Conservation (phyloP, 805 yeast species). For the Candida jianshihensis region DNA sequence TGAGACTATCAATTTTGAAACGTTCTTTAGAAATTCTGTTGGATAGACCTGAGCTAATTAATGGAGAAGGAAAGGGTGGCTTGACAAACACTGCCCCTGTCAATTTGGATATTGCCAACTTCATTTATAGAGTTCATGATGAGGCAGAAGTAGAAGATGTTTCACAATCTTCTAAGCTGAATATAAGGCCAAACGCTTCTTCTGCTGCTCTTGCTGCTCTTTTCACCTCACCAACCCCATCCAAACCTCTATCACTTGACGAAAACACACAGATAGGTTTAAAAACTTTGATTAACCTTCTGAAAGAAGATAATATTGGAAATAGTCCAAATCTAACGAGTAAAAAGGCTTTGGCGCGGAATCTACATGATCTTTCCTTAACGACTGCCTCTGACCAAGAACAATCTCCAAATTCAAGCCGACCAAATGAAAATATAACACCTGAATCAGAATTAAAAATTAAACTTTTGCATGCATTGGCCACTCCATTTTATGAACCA, state of each 20-base stretch:
- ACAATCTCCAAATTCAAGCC: neutral
- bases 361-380: constrained; percentile 52
- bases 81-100: constrained; percentile 6
- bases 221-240: constrained; percentile 14
- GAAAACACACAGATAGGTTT: constrained; percentile 20
- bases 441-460: constrained; percentile 25
- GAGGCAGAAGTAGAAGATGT: constrained; percentile 6
- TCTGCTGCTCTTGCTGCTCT: constrained; percentile 33
- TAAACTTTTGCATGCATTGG: constrained; percentile 52
- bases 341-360: constrained; percentile 36
- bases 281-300: constrained; percentile 39
- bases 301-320: constrained; percentile 30
- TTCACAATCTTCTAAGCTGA: constrained; percentile 7
- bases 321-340: constrained; percentile 20
- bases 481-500: constrained; percentile 49
- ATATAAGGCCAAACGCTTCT: constrained; percentile 31
- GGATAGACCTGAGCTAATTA: constrained; percentile 21
- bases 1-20: constrained; percentile 66
- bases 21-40: constrained; percentile 69
- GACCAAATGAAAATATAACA: constrained; percentile 3
- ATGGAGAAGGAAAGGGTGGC: constrained; percentile 4
- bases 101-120: constrained; percentile 21
- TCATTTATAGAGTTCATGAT: constrained; percentile 17
- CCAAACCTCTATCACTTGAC: neutral
- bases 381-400: constrained; percentile 25